Percentiles rank a stretch among this genome's conserved stretches.
Evolutionary conservation across 1,284 basidiomycete genomes (phyloP).

Genomic region (Ceraceosorus guamensis): DNA sequence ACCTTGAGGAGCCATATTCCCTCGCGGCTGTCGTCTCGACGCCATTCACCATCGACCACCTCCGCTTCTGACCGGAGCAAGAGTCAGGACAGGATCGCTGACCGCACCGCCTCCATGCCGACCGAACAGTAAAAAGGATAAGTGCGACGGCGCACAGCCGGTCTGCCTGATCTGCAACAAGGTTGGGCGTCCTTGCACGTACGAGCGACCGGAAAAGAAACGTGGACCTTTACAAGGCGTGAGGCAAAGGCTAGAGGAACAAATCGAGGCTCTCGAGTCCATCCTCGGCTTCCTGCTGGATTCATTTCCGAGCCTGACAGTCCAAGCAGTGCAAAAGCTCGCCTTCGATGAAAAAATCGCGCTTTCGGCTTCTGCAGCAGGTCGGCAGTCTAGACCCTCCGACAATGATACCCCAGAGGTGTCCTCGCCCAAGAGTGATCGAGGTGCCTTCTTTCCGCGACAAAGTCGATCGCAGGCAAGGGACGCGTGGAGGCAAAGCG

Average conservation of each 20-base stretch:
- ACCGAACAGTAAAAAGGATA: conserved; percentile 9
- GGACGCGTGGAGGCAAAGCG: conserved; percentile 2
- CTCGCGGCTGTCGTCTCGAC: no score
- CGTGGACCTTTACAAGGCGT: conserved; percentile 13
- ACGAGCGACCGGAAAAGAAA: conserved; percentile 12
- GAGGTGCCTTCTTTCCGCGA: not conserved
- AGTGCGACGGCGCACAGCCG: conserved; percentile 10
- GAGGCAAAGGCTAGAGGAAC: conserved; percentile 9
- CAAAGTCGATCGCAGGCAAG: not conserved
- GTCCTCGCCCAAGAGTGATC: not conserved
- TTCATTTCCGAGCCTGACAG: not conserved
- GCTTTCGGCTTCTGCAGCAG: not conserved
- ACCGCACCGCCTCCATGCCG: no score
- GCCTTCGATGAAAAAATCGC: conserved; percentile 1
- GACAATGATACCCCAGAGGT: not conserved
- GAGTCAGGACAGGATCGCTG: no score
- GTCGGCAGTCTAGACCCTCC: not conserved
- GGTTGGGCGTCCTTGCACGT: conserved; percentile 7
- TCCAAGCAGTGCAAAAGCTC: not conserved
- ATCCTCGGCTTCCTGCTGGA: conserved; percentile 5
- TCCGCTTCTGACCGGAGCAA: no score
- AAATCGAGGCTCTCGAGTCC: conserved; percentile 10
- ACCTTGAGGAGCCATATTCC: no score
- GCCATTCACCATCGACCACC: no score
- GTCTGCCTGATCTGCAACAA: conserved; percentile 9